These are phyloP conservation scores for Kluyveromyces sp. DNA, from an alignment of 1,139 yeast genomes.

Conservation along the genomic window DNA sequence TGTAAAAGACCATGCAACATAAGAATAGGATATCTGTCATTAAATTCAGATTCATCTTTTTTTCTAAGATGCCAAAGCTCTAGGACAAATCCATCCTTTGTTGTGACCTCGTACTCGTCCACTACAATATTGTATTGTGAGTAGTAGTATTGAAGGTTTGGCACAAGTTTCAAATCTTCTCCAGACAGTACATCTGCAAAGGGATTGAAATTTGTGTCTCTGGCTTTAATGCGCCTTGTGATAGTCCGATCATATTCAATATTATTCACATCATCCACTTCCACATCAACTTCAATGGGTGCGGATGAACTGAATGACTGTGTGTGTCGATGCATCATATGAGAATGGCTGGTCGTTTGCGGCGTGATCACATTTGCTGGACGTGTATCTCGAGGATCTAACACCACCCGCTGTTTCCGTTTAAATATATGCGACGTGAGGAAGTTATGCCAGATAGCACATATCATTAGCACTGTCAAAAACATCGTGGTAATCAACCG, in stretches of 20 bases:
- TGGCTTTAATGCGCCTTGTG: conserved; percentile 13
- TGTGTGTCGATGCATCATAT: conserved; percentile 10
- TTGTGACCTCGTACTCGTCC: conserved; percentile 50
- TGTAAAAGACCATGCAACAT: conserved; percentile 82
- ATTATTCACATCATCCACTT: conserved; percentile 16
- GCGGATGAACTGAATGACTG: conserved; percentile 16
- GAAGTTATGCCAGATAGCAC: conserved; percentile 26
- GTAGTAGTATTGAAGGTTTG: conserved; percentile 60
- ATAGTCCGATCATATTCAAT: conserved; percentile 26
- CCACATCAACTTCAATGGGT: conserved; percentile 19
- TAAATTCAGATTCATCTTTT: conserved; percentile 28
- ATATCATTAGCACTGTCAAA: conserved; percentile 20
- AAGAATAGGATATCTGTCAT: conserved; percentile 47
- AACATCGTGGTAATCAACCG: conserved; percentile 14
- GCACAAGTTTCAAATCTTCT: conserved; percentile 33
- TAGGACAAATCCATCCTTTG: conserved; percentile 75
- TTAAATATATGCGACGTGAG: conserved; percentile 18
- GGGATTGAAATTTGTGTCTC: conserved; percentile 18
- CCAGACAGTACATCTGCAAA: conserved; percentile 22
- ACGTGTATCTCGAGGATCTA: conserved; percentile 26
- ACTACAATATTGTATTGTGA: conserved; percentile 52
- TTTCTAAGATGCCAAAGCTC: conserved; percentile 56
- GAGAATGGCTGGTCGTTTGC: conserved; percentile 15
- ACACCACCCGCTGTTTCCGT: conserved; percentile 5
- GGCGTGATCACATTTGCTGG: conserved; percentile 11